These are phyloP conservation scores for Elaphomyces granulatus DNA, from an alignment of 495 filamentous ascomycete species.

Conservation along the genomic window DNA sequence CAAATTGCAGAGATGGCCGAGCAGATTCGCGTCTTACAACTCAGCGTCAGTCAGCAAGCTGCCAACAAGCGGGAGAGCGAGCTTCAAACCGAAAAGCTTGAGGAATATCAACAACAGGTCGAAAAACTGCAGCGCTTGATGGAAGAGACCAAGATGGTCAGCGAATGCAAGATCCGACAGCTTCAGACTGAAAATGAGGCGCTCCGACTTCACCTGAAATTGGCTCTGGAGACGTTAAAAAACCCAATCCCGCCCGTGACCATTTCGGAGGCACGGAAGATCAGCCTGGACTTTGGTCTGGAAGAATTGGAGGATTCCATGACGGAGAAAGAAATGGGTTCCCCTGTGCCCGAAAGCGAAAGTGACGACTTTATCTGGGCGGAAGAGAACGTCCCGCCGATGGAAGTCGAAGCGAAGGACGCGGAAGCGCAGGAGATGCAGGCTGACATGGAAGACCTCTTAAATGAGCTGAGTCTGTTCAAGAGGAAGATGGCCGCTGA, in stretches of 20 bases:
- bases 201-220: slow-evolving; percentile 65
- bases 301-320: slow-evolving; percentile 29
- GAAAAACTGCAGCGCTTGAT: slow-evolving; percentile 78
- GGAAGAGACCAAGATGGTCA: slow-evolving; percentile 79
- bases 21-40: slow-evolving; percentile 72
- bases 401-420: slow-evolving; percentile 15
- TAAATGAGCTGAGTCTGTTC: slow-evolving; percentile 69
- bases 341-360: slow-evolving; percentile 19
- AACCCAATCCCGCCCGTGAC: slow-evolving; percentile 57
- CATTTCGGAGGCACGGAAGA: slow-evolving; percentile 23
- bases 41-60: slow-evolving; percentile 45
- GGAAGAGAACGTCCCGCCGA: slow-evolving; percentile 18
- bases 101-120: slow-evolving; percentile 83
- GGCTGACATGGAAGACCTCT: slow-evolving; percentile 50
- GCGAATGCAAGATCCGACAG: slow-evolving; percentile 79
- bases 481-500: slow-evolving; percentile 74
- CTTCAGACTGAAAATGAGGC: slow-evolving; percentile 83
- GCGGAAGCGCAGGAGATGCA: slow-evolving; percentile 45
- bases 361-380: slow-evolving; percentile 29
- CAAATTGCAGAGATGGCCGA: slow-evolving; percentile 90
- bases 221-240: slow-evolving; percentile 72
- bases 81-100: slow-evolving; percentile 55
- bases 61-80: slow-evolving; percentile 36
- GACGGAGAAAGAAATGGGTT: slow-evolving; percentile 24
- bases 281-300: slow-evolving; percentile 23